A percentile compares a stretch with the other conserved stretches of the same genome.
These are phyloP conservation scores for Saccharomycodes ludwigii DNA, from an alignment of 805 yeast genomes.

Conservation along the genomic window DNA sequence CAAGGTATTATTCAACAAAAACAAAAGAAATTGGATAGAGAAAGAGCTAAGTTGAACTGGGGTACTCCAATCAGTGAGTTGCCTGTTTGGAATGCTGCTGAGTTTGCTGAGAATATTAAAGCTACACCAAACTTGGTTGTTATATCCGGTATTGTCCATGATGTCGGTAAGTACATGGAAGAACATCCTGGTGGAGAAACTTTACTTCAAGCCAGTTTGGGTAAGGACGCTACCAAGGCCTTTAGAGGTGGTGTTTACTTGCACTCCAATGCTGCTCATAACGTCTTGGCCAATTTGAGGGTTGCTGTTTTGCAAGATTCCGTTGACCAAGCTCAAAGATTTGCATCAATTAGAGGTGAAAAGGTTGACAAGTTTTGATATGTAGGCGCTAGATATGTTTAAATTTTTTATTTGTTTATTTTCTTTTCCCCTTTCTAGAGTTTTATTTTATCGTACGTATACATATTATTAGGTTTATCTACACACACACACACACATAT, in stretches of 20 bases:
- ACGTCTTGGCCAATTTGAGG: slow-evolving; percentile 82
- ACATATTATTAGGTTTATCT: too few species aligned
- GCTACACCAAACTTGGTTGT: slow-evolving; percentile 50
- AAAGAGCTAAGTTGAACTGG: slow-evolving; percentile 57
- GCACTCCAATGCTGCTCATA: slow-evolving; percentile 89
- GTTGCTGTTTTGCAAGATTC: slow-evolving; percentile 66
- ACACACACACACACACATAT: too few species aligned
- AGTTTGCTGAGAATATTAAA: slow-evolving; percentile 39
- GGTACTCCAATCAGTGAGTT: slow-evolving; percentile 54
- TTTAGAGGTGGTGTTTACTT: slow-evolving; percentile 90
- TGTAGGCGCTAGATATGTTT: background rate
- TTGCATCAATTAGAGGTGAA: slow-evolving; percentile 26
- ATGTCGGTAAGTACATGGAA: slow-evolving; percentile 51
- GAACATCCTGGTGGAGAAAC: slow-evolving; percentile 85
- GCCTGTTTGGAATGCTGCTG: slow-evolving; percentile 64
- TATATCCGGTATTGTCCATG: slow-evolving; percentile 71
- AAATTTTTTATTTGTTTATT: background rate
- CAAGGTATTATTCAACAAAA: slow-evolving; percentile 76
- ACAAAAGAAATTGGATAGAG: slow-evolving; percentile 62
- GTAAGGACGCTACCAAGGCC: slow-evolving; percentile 75
- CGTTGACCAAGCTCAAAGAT: slow-evolving; percentile 39
- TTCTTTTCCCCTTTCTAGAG: slow-evolving; percentile 1
- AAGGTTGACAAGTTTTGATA: slow-evolving; percentile 1
- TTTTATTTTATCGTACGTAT: slow-evolving; percentile 3
- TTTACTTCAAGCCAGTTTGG: slow-evolving; percentile 53